phyloP scores from a whole-genome alignment of 805 yeast genomes.

The Metschnikowia sp. region DNA sequence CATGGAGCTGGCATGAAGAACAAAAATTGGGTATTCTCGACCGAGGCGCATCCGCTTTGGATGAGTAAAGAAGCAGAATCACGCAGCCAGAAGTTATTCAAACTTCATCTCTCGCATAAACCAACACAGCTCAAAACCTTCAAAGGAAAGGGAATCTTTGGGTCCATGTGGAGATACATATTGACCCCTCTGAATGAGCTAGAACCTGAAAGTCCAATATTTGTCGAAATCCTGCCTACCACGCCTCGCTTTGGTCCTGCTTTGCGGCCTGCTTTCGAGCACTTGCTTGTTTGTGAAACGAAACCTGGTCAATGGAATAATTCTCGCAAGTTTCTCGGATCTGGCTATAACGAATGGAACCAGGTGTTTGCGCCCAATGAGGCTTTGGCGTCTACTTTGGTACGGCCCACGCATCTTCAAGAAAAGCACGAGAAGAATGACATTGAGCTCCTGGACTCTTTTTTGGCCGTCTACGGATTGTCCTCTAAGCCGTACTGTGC shows the following conservation, averaged over 20 bases:
- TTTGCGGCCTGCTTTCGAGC: conserved; percentile 11
- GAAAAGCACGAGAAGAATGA: conserved; percentile 10
- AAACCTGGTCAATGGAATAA: conserved; percentile 21
- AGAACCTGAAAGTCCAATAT: not conserved
- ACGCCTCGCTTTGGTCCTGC: conserved; percentile 4
- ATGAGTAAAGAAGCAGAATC: conserved; percentile 34
- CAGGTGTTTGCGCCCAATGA: conserved; percentile 46
- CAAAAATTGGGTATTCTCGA: conserved; percentile 65
- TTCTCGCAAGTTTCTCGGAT: conserved; percentile 22
- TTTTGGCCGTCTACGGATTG: conserved; percentile 28
- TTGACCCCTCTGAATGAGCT: conserved; percentile 5
- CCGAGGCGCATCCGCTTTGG: conserved; percentile 95
- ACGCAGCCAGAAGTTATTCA: conserved; percentile 8
- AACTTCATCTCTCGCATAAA: conserved; percentile 2
- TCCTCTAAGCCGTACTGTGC: conserved; percentile 27
- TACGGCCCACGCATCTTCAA: conserved; percentile 38
- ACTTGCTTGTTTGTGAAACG: conserved; percentile 29
- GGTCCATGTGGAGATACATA: conserved; percentile 12
- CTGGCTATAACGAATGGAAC: conserved; percentile 37
- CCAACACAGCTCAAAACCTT: conserved; percentile 5
- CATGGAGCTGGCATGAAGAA: conserved; percentile 35
- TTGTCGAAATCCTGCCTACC: not conserved
- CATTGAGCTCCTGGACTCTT: conserved; percentile 28
- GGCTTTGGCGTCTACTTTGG: conserved; percentile 36
- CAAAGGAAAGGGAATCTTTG: conserved; percentile 4